These are phyloP conservation scores for Solanum hybrid DNA, from an alignment of 305 asterid genomes.

Conservation along the genomic window DNA sequence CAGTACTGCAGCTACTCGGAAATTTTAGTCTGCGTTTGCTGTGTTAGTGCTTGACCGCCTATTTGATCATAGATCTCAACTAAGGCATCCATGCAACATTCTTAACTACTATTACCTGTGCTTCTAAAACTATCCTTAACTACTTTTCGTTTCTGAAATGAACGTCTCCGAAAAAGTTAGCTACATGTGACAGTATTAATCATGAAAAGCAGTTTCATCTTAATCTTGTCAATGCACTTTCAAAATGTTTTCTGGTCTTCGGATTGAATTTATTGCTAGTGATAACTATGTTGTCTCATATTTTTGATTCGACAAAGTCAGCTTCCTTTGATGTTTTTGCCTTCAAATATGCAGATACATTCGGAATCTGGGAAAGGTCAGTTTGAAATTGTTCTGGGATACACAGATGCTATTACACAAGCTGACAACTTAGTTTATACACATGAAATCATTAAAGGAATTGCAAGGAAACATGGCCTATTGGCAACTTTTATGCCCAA, in stretches of 20 bases:
- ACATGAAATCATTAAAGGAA: conserved; percentile 66
- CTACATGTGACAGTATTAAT: neutral
- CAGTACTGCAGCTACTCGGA: neutral
- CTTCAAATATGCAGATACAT: conserved; percentile 43
- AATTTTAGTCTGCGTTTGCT: neutral
- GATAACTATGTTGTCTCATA: neutral
- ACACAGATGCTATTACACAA: conserved; percentile 49
- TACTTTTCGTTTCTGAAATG: neutral
- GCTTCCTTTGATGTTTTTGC: neutral
- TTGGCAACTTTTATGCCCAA: conserved; percentile 85
- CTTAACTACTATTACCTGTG: neutral
- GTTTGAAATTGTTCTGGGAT: conserved; percentile 63
- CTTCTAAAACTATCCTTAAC: neutral
- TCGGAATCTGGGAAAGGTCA: conserved; percentile 89
- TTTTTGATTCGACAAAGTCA: neutral
- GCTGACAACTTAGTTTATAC: conserved; percentile 68
- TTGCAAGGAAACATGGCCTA: conserved; percentile 80
- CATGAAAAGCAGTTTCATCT: neutral
- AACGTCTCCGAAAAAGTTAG: neutral
- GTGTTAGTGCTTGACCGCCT: neutral
- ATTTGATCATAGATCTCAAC: neutral
- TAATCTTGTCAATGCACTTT: neutral
- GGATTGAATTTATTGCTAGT: neutral
- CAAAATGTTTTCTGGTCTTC: neutral
- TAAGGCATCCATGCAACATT: neutral